Evolutionary conservation across 2,329 filamentous ascomycete species (phyloP), one percentile per base, ranked within the genome.

Genomic region (Colletotrichum costaricense): DNA sequence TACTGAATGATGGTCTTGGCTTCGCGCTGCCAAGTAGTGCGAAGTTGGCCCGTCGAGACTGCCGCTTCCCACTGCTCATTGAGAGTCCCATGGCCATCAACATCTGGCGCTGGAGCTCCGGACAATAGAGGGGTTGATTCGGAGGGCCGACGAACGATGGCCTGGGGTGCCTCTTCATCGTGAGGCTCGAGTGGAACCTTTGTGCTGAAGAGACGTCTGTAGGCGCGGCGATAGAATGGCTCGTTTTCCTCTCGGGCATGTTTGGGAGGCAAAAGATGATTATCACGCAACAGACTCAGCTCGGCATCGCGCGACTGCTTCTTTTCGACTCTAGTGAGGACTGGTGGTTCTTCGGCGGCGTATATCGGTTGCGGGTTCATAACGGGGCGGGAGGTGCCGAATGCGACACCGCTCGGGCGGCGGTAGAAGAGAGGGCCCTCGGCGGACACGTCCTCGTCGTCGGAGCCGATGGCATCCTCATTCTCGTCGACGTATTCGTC

Each of bases 1-100:
- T 95, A 95, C 75, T 88, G 87, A 35, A 88, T 85, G 54, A 98
- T 88, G 1, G 95, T 95, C 84, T 95, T 95, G 55, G 93, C 88
- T 86, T 98, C 96, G 75, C 95, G 91, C 82, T 93, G 92, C 95
- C 95, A 98, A 5, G 95, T 97, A 5, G 95, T 98, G 66, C 93
- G 92, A 76, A 98, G 95, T 79, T 91, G 89, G 12, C 95, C 95
- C 0, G 93, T 90, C 1, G 91, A 89, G 12, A 98, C 93, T 0
- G 95, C 96, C 74, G 95, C 93, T 75, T 96, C 93, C 95, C 95
- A 97, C 79, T 94, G 93, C 78, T 91, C 88, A 76, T 93, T 90
- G 63, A 95, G 86, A 64, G 89, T 86, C 58, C 91, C 89, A 5
- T 87, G 59, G 80, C 81, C 76, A 82, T 81, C 42, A 28, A 67